A percentile compares a stretch with the other conserved stretches of the same genome.
phyloP scores from a whole-genome alignment of 2,329 filamentous ascomycete species.

The Metarhizium brunneum region DNA sequence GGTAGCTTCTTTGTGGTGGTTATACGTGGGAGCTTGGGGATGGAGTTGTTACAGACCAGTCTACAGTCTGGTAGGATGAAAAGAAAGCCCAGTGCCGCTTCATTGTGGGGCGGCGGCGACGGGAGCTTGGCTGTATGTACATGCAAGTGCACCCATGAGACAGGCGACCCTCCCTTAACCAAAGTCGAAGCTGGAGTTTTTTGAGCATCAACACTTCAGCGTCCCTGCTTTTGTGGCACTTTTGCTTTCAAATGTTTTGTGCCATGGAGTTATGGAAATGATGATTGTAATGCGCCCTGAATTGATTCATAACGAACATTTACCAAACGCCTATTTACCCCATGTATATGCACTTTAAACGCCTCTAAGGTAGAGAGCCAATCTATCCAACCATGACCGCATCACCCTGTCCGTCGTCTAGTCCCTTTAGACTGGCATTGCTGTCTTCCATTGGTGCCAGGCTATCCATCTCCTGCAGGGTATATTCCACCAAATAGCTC shows the following conservation, averaged over 20 bases:
- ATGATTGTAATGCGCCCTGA: neutral
- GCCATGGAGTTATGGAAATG: too few relatives aligned
- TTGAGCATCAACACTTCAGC: too few relatives aligned
- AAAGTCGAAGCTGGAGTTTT: too few relatives aligned
- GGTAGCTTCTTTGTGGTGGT: neutral
- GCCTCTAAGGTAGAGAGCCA: neutral
- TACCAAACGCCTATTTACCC: neutral
- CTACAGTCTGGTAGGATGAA: too few relatives aligned
- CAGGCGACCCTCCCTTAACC: too few relatives aligned
- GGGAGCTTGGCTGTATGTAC: too few relatives aligned
- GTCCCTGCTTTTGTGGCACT: too few relatives aligned
- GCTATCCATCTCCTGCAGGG: constrained; percentile 84
- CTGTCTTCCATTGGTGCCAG: constrained; percentile 37
- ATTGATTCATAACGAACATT: neutral
- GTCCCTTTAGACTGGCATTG: constrained; percentile 22
- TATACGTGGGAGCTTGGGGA: neutral
- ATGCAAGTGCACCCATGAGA: too few relatives aligned
- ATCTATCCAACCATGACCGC: constrained; percentile 29
- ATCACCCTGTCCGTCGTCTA: constrained; percentile 30
- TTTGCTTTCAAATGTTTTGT: too few relatives aligned
- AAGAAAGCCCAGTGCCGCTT: neutral
- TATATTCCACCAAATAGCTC: constrained; percentile 90
- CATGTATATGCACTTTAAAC: neutral
- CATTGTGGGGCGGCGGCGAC: neutral
- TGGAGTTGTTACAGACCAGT: too few relatives aligned